These are phyloP conservation scores for Ganoderma sinense DNA, from an alignment of 1,284 basidiomycete species.

Conservation along the genomic window DNA sequence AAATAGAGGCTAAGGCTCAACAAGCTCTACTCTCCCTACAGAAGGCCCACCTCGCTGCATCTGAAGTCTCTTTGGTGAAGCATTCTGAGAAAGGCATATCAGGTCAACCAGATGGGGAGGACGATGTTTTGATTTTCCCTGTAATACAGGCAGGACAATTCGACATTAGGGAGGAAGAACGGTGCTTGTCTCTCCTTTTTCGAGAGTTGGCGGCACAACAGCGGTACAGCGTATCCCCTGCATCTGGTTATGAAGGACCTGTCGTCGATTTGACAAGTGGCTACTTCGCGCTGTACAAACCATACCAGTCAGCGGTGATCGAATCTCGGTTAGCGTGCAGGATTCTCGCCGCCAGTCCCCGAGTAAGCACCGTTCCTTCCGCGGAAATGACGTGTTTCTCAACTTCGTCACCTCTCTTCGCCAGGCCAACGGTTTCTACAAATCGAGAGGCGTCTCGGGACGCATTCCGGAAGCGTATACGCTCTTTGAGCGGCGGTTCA, in stretches of 20 bases:
- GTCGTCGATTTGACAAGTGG: conserved; percentile 88
- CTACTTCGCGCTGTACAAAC: conserved; percentile 90
- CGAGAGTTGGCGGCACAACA: conserved; percentile 42
- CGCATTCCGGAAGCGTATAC: conserved; percentile 97
- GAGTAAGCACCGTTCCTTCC: conserved; percentile 54
- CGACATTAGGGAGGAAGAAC: conserved; percentile 84
- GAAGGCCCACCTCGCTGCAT: conserved; percentile 42
- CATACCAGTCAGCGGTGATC: conserved; percentile 83
- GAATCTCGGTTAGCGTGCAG: conserved; percentile 67
- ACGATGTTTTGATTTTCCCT: conserved; percentile 75
- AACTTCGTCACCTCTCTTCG: conserved; percentile 8
- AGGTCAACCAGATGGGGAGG: conserved; percentile 23
- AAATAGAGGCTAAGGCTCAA: conserved; percentile 62
- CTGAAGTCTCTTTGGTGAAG: conserved; percentile 19
- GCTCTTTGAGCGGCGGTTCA: conserved; percentile 85
- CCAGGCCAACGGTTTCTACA: conserved; percentile 95
- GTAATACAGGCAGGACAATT: conserved; percentile 89
- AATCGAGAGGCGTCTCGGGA: conserved; percentile 88
- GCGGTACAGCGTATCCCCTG: conserved; percentile 7
- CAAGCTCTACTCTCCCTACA: conserved; percentile 61
- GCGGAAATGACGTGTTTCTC: conserved; percentile 12
- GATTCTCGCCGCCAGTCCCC: conserved; percentile 88
- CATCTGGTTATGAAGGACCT: conserved; percentile 42
- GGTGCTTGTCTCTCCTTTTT: conserved; percentile 66
- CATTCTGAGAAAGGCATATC: conserved; percentile 2